Base-by-base conservation (phyloP, 139 green algal genomes). In the Trebouxia sp. region DNA sequence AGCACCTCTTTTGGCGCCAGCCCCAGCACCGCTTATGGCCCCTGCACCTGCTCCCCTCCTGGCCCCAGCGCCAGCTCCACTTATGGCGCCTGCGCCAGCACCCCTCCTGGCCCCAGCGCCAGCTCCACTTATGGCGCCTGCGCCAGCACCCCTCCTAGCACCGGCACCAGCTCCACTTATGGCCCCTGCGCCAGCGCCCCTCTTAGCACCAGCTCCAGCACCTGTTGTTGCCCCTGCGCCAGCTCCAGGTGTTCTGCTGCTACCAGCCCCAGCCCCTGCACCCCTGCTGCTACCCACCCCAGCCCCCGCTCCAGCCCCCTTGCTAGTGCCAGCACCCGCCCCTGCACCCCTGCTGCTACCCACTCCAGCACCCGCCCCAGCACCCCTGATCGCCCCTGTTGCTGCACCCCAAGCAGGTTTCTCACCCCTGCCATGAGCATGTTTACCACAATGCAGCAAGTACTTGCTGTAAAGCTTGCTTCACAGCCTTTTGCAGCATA, bases 381-480 rank as follows among this genome's bases (percentile, higher is more conserved):
- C 65, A 75, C 65, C 39, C 37, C 65, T 75, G 65, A 28, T 24
- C 20, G 26, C 41, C n/a, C 41, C 41, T 35, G 41, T 53, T 9
- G 28, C 41, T 56, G 41, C 42, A 55, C 69, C 42, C n/a, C 69
- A 51, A 55, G 41, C 69, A 77, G 69, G 69, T 77, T 37, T 39
- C 69, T 72, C 32, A 26, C 62, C 32, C 62, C 42, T 70, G 30
- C 62, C 62, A 43, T 45, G n/a, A n/a, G n/a, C n/a, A n/a, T n/a
- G n/a, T n/a, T n/a, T n/a, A n/a, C n/a, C n/a, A n/a, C n/a, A n/a
- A n/a, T n/a, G n/a, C n/a, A n/a, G n/a, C n/a, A n/a, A n/a, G n/a
- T n/a, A n/a, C n/a, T n/a, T n/a, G n/a, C n/a, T n/a, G n/a, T n/a
- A n/a, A n/a, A n/a, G n/a, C n/a, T n/a, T n/a, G n/a, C n/a, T n/a